A percentile compares a stretch with the other conserved stretches of the same genome.
These are phyloP conservation scores for Beauveria medogensis DNA, from an alignment of 2,329 filamentous ascomycete species.

Conservation along the genomic window DNA sequence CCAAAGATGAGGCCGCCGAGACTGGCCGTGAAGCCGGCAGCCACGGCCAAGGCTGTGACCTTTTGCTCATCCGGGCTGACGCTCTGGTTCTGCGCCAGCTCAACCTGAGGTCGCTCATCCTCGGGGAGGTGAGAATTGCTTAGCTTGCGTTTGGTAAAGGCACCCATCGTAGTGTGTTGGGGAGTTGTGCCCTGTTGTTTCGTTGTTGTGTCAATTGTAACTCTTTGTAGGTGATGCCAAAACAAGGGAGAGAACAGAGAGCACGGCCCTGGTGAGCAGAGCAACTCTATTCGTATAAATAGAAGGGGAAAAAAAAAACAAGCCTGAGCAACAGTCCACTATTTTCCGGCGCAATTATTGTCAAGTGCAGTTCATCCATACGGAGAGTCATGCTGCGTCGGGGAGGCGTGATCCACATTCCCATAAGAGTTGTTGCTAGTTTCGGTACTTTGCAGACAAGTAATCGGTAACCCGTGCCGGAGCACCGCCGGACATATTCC, in stretches of 20 bases:
- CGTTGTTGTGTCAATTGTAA: background rate
- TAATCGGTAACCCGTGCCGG: slow-evolving; percentile 6
- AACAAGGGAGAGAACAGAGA: background rate
- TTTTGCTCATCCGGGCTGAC: slow-evolving; percentile 17
- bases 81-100: slow-evolving; percentile 17
- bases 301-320: background rate
- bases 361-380: background rate
- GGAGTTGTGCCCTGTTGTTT: background rate
- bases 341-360: slow-evolving; percentile 5
- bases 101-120: slow-evolving; percentile 6
- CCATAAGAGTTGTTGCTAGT: background rate
- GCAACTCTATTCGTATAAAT: slow-evolving; percentile 1
- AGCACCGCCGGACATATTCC: background rate
- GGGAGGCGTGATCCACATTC: background rate
- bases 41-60: slow-evolving; percentile 34
- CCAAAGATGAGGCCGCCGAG: slow-evolving; percentile 52
- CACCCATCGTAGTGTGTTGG: background rate
- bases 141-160: slow-evolving; percentile 6
- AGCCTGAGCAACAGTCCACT: slow-evolving; percentile 1
- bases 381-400: background rate
- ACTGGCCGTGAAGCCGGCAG: slow-evolving; percentile 43
- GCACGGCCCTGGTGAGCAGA: too few relatives aligned
- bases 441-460: slow-evolving; percentile 1
- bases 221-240: background rate
- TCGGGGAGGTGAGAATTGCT: slow-evolving; percentile 2